A percentile compares a stretch with the other conserved stretches of the same genome.
Evolutionary conservation across 2,329 filamentous ascomycete genomes (phyloP).

Genomic region (Aureobasidium sp.): DNA sequence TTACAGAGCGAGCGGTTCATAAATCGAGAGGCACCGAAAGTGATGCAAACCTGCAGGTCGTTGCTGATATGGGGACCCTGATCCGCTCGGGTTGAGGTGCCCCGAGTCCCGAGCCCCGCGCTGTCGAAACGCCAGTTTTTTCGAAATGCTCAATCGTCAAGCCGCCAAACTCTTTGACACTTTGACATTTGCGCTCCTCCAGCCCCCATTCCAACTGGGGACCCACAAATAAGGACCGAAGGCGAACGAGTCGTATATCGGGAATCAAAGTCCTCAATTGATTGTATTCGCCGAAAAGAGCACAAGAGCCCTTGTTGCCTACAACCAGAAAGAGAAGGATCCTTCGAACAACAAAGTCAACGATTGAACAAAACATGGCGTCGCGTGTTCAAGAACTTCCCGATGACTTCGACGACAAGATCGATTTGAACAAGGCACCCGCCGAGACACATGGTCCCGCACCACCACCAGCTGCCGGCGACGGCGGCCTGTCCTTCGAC

Average conservation of each 20-base stretch:
- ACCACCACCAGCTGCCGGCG: slow-evolving; percentile 21
- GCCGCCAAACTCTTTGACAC: neutral
- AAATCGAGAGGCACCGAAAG: too few relatives aligned
- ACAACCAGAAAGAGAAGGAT: neutral
- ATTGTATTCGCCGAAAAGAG: neutral
- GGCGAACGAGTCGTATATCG: too few relatives aligned
- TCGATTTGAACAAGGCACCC: slow-evolving; percentile 35
- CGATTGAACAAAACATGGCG: neutral
- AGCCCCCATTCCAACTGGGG: neutral
- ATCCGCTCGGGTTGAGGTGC: neutral
- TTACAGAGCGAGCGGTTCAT: neutral
- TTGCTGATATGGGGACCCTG: neutral
- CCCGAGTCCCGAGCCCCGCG: neutral
- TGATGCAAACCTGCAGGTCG: too few relatives aligned
- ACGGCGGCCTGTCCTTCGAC: slow-evolving; percentile 33
- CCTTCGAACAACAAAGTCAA: neutral
- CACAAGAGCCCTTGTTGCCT: neutral
- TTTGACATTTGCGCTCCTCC: neutral
- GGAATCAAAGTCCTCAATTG: too few relatives aligned
- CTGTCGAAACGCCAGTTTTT: neutral
- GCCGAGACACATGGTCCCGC: neutral
- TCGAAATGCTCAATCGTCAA: neutral
- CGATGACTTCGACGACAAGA: slow-evolving; percentile 41
- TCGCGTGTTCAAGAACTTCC: slow-evolving; percentile 42
- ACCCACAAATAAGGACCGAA: too few relatives aligned